Evolutionary conservation across 1,284 basidiomycete species (phyloP), one percentile per base, ranked within the genome.

Genomic region (Athelia sp.): DNA sequence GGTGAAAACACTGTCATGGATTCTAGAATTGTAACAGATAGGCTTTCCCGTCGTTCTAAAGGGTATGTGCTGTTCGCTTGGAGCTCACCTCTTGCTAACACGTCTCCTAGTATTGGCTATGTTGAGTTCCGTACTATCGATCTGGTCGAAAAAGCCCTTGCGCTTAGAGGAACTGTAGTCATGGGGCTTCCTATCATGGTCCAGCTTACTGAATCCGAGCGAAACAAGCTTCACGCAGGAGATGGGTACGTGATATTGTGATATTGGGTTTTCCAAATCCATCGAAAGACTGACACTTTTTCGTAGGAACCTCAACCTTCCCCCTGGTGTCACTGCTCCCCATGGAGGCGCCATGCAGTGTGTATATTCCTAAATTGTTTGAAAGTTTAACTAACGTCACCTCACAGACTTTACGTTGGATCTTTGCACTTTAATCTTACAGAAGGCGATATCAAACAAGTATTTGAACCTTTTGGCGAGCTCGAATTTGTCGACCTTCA

Each of bases 401-500:
- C 32, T 47, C 52, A 22, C 53, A 92, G 95, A 66, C 82, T 99
- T 63, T 99, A 97, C 66, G 93, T 99, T 63, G 93, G 95, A 54
- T 96, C 93, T 54, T 74, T 99, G 44, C 92, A 98, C 68, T 98
- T 96, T 76, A 94, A 93, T 68, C 85, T 99, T 55, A 92, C 90
- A 46, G 90, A 95, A 69, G 88, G 92, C 58, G 95, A 99, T 75
- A 89, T 99, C 69, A 91, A 89, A 68, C 90, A 97, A 77, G 96
- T 99, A 57, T 99, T 99, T 69, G 93, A 96, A 65, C 94, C 96
- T 3, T 99, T 99, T 67, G 96, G 96, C 58, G 90, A 93, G 69
- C 79, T 99, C 58, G 95, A 96, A 69, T 96, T 96, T 72, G 95
- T 99, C 63, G 96, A 99, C 75, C 81, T 99, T 62, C 96, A 98